Percentiles rank a stretch among this genome's conserved stretches.
Evolutionary conservation across 2,329 filamentous ascomycete species (phyloP).

Genomic region (Colletotrichum scovillei): DNA sequence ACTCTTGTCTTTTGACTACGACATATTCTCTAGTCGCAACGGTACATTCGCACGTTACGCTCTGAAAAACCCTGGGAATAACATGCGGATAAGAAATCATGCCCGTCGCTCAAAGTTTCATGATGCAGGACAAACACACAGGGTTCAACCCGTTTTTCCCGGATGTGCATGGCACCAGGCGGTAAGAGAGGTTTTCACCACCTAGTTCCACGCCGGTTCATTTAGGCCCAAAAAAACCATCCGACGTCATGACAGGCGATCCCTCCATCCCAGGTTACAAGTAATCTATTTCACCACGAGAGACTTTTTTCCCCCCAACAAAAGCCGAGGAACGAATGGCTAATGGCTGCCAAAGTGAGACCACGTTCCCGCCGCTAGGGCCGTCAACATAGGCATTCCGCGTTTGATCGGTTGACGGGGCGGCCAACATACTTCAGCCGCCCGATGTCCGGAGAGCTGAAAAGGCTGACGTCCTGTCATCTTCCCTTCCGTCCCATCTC

Average conservation of each 20-base stretch:
- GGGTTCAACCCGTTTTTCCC: not conserved
- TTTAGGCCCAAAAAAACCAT: not conserved
- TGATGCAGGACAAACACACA: not conserved
- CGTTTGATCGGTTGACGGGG: not conserved
- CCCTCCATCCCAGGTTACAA: not conserved
- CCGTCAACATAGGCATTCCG: not conserved
- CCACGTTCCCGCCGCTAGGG: not conserved
- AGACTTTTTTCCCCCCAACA: not conserved
- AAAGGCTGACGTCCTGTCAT: not conserved
- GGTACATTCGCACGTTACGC: not conserved
- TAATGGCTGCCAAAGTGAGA: not conserved
- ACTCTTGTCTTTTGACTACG: not conserved
- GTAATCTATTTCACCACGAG: not conserved
- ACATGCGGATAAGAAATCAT: not conserved
- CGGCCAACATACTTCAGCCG: not conserved
- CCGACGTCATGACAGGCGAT: slow-evolving; percentile 17
- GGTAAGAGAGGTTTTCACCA: not conserved
- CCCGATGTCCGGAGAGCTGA: not conserved
- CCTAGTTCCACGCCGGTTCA: not conserved
- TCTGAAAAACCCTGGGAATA: not conserved
- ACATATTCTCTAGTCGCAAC: not conserved
- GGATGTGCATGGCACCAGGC: not conserved
- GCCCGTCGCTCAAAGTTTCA: not conserved
- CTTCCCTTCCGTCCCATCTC: not conserved
- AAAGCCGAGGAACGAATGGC: not conserved